Evolutionary conservation across 2,329 filamentous ascomycete species (phyloP), one percentile per base, ranked within the genome.

Genomic region (Aureobasidium sp.): DNA sequence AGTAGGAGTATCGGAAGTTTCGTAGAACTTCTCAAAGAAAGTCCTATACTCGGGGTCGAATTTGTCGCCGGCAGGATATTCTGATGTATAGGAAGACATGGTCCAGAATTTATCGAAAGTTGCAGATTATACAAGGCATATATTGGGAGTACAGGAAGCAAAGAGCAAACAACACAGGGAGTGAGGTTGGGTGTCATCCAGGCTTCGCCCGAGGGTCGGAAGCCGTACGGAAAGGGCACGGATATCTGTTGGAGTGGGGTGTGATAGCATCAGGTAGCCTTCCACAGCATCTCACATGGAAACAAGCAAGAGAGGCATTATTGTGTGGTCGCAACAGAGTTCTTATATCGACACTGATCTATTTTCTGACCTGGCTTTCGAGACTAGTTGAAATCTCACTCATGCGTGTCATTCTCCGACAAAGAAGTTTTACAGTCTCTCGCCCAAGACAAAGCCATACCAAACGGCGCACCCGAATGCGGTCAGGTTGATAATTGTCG

Each of bases 361-460:
- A 27, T 48, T 27, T 7, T 17, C 29, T 9, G 27, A 5, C 24
- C 29, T 8, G 14, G 8, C 2, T 11, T 5, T 15, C 1, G 11
- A 12, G 3, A 1, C n/a, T 9, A 4, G 2, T 50, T n/a, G 15
- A 14, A 22, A 3, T 12, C 17, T 22, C 5, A 24, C 7, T 11
- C 49, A 52, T 31, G 15, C 27, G 1, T 29, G 15, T 48, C 12
- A 37, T 6, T 22, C 14, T 29, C 29, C 27, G 15, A 45, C 31
- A 48, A 58, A 48, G 42, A 15, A 7, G 5, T 9, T 27, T 64
- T 64, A 72, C 54, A 91, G 71, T 65, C 83, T 82, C 65, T 83
- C 80, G 14, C 85, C 86, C 49, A 99, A 77, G 9, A 87, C 82
- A 67, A 89, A 82, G 0, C 91, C 93, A 76, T 97, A 97, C 68